Base-by-base conservation (phyloP, 2,329 filamentous ascomycete species). In the Westerdykella sp. region DNA sequence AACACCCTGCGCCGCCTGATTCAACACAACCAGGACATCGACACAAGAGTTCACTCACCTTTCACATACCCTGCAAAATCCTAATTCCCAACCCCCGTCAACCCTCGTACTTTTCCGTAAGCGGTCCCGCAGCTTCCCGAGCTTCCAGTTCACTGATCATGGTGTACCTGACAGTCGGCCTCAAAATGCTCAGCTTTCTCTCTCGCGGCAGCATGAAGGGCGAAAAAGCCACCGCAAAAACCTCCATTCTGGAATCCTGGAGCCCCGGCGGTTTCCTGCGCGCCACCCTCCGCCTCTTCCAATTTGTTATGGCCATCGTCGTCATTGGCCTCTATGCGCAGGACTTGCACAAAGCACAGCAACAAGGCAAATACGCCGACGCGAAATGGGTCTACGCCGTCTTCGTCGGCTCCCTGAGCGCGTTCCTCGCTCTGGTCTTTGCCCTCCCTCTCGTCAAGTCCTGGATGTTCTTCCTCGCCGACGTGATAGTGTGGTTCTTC, bases 251-350 rank as follows among this genome's bases (percentile, higher is more conserved):
- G 9, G 25, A 28, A 12, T 28, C 25, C 9, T 28, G 25, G 25
- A 10, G 9, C 25, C 25, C 25, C 25, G 46, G 49, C 18, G 43
- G 42, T 41, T 44, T 48, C 34, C 31, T 73, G 52, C 84, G 84
- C 59, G 69, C 75, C 18, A 51, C 76, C 50, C 69, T 89, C n/a
- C 85, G 90, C 62, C 74, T 90, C 64, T 68, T 83, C 47, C 86
- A 91, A 59, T 83, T 95, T 59, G 76, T 85, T 44, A 75, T 94
- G 51, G 87, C 81, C 12, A 69, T 95, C 44, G 78, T 84, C 1
- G 84, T 93, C 42, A 82, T 84, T 51, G 89, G 85, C 1, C 78
- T 95, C 15, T 95, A 67, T 37, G 65, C 64, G 5, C 46, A 71
- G 16, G 65, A 69, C 25, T 56, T 69, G 37, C 42, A 66, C 50